These are phyloP conservation scores for Aureococcus anophagefferens DNA, from an alignment of 108 stramenopile genomes.

Conservation along the genomic window DNA sequence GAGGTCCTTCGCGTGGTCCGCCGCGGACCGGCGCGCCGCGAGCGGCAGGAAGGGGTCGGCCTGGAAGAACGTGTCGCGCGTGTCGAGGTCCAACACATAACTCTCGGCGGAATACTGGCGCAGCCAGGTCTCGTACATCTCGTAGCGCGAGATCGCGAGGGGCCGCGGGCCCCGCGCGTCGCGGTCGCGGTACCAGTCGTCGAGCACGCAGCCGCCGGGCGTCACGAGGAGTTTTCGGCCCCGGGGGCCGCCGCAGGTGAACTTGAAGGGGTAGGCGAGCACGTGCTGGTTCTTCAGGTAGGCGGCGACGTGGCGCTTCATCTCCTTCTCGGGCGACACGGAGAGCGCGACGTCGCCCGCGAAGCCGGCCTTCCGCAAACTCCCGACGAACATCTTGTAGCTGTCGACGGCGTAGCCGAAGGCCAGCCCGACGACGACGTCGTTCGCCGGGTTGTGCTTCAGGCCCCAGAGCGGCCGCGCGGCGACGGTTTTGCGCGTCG, in stretches of 20 bases:
- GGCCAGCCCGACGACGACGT: not conserved
- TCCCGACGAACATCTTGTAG: not conserved
- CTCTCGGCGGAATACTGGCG: not conserved
- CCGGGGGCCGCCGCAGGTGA: not conserved
- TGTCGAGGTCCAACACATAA: not conserved
- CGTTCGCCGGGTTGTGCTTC: not conserved
- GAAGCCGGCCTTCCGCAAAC: not conserved
- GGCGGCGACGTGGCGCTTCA: not conserved
- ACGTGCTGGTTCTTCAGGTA: not conserved
- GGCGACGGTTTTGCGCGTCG: no score
- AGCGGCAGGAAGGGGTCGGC: not conserved
- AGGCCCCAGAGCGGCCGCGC: not conserved
- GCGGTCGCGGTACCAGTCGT: not conserved
- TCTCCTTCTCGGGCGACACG: not conserved
- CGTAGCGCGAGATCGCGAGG: not conserved
- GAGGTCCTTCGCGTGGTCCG: not conserved
- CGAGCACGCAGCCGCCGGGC: not conserved
- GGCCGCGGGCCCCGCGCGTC: not conserved
- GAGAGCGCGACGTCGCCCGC: not conserved
- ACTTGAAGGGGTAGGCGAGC: not conserved
- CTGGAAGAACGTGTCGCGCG: not conserved
- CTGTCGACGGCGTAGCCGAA: not conserved
- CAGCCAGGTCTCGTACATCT: not conserved
- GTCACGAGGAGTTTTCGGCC: not conserved
- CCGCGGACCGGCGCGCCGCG: no score